A percentile compares a stretch with the other conserved stretches of the same genome.
Evolutionary conservation across 75 land plant species (phyloP).

Genomic region (Cupressus sempervirens): DNA sequence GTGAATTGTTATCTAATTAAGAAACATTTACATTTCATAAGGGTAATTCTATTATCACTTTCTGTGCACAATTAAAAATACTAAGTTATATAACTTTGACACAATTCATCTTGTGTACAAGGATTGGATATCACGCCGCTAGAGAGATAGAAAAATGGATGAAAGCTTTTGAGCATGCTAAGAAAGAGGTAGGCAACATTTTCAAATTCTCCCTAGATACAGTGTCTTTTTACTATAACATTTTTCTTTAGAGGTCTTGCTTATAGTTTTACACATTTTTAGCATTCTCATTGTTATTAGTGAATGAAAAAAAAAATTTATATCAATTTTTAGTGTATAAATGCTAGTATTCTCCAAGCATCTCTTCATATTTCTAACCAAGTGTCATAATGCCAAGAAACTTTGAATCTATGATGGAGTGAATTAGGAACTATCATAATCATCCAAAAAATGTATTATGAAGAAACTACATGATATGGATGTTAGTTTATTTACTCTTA

Average conservation of each 20-base stretch:
- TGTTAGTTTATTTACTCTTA: too few relatives aligned
- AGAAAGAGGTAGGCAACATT: slow-evolving; percentile 63
- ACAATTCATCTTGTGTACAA: slow-evolving; percentile 14
- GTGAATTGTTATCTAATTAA: neutral
- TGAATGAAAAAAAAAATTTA: neutral
- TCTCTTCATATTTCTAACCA: neutral
- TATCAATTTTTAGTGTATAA: neutral
- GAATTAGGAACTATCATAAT: too few relatives aligned
- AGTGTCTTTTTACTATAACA: neutral
- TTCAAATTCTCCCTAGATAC: neutral
- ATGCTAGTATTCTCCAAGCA: neutral
- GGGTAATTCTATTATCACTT: neutral
- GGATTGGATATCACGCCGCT: slow-evolving; percentile 86
- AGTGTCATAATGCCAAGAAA: neutral
- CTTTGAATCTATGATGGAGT: too few relatives aligned
- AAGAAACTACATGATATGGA: too few relatives aligned
- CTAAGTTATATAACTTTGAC: neutral
- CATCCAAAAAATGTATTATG: too few relatives aligned
- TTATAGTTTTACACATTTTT: neutral
- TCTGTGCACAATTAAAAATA: neutral
- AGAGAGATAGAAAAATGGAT: slow-evolving; percentile 83
- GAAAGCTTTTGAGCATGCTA: slow-evolving; percentile 94
- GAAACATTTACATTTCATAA: neutral
- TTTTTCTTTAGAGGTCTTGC: neutral
- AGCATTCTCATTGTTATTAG: neutral